These are phyloP conservation scores for Daedalea quercina DNA, from an alignment of 768 basidiomycete species.

Conservation along the genomic window DNA sequence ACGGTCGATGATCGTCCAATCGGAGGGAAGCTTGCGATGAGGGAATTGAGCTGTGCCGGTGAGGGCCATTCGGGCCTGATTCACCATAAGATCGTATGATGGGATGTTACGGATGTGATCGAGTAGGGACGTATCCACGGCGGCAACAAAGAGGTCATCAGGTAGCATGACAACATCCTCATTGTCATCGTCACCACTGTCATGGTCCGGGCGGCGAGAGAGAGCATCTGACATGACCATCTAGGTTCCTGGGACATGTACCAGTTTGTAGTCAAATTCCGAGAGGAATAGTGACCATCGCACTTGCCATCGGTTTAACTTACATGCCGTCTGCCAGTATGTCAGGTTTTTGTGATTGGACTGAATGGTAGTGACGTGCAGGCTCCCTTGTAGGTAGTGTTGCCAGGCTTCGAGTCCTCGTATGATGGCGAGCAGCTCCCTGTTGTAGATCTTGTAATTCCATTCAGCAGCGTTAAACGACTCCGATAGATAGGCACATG, in stretches of 20 bases:
- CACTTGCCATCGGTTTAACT: conserved; percentile 35
- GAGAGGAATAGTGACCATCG: conserved; percentile 32
- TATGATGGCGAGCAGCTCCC: conserved; percentile 45
- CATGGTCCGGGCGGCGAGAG: conserved; percentile 15
- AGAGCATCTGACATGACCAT: conserved; percentile 15
- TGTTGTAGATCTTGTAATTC: conserved; percentile 41
- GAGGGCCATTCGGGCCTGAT: conserved; percentile 9
- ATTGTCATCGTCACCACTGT: conserved; percentile 11
- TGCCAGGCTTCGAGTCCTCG: conserved; percentile 24
- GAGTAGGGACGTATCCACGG: not conserved
- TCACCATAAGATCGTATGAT: not conserved
- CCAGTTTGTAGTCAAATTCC: conserved; percentile 27
- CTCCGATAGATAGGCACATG: conserved; percentile 33
- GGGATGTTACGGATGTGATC: not conserved
- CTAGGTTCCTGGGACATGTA: conserved; percentile 25
- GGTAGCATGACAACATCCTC: conserved; percentile 5
- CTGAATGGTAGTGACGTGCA: conserved; percentile 15
- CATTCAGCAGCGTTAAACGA: conserved; percentile 26
- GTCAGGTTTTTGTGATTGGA: conserved; percentile 29
- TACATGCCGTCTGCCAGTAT: conserved; percentile 34
- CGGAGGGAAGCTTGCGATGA: no score
- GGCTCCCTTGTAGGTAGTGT: conserved; percentile 21
- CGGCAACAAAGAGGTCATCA: not conserved
- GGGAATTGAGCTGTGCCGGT: no score
- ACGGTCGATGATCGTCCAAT: no score